Evolutionary conservation across 495 filamentous ascomycete genomes (phyloP).

Genomic region (Halenospora varia): DNA sequence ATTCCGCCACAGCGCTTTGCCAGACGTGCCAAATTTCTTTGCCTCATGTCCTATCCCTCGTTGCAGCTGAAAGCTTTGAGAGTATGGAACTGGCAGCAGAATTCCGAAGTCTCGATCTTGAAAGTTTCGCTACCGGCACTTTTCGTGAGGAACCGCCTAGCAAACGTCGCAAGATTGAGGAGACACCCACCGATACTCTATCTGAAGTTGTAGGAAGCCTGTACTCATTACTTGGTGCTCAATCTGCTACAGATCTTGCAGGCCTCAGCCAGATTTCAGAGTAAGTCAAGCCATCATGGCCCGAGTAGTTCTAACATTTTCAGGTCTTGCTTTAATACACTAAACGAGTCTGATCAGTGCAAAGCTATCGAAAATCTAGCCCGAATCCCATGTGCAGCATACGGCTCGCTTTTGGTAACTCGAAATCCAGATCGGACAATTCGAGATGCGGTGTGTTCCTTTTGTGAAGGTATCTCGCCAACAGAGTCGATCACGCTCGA

Average conservation of each 20-base stretch:
- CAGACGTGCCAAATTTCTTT: constrained; percentile 5
- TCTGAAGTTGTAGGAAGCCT: constrained; percentile 32
- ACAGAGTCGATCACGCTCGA: constrained; percentile 21
- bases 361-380: constrained; percentile 34
- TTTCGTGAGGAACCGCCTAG: constrained; percentile 9
- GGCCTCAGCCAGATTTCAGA: constrained; percentile 12
- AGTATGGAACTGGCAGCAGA: constrained; percentile 9
- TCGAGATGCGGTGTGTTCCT: constrained; percentile 24
- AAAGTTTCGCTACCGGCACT: neutral
- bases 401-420: constrained; percentile 28
- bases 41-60: constrained; percentile 2
- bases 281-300: too few relatives aligned
- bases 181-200: constrained; percentile 22
- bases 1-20: constrained; percentile 6
- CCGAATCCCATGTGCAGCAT: constrained; percentile 41
- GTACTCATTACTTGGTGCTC: constrained; percentile 31
- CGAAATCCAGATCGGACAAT: constrained; percentile 18
- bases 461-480: constrained; percentile 30
- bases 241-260: constrained; percentile 21
- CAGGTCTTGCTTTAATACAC: constrained; percentile 10
- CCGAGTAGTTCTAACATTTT: neutral
- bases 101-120: constrained; percentile 17
- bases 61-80: constrained; percentile 4
- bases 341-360: constrained; percentile 24
- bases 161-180: constrained; percentile 18